Percentiles rank a stretch among this genome's conserved stretches.
Evolutionary conservation across 2,329 filamentous ascomycete species (phyloP).

Genomic region (Akanthomyces lecanii): DNA sequence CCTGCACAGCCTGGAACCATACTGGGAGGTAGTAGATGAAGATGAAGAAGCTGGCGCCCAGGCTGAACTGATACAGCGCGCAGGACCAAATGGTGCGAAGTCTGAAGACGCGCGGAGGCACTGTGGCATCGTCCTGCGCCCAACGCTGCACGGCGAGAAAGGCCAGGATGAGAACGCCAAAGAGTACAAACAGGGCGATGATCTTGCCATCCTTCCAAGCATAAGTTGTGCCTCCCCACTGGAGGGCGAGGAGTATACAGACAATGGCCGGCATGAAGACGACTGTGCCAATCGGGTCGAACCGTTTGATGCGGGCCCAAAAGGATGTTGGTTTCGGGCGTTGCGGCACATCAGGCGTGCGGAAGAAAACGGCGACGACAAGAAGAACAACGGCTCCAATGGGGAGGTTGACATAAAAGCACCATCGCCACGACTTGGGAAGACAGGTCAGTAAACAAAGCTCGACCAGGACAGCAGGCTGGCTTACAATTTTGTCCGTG

Average conservation of each 20-base stretch:
- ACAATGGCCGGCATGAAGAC: slow-evolving; percentile 31
- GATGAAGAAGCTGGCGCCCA: slow-evolving; percentile 19
- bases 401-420: slow-evolving; percentile 30
- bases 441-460: neutral
- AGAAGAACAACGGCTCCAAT: slow-evolving; percentile 21
- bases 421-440: slow-evolving; percentile 27
- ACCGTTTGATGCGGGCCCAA: slow-evolving; percentile 18
- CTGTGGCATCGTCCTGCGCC: slow-evolving; percentile 31
- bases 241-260: slow-evolving; percentile 39
- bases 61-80: neutral
- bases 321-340: slow-evolving; percentile 31
- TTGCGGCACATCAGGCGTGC: slow-evolving; percentile 39
- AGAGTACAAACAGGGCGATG: slow-evolving; percentile 32
- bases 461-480: neutral
- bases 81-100: slow-evolving; percentile 30
- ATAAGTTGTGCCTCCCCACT: too few species aligned
- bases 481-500: slow-evolving; percentile 7
- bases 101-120: slow-evolving; percentile 35
- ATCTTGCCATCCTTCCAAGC: slow-evolving; percentile 19
- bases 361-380: slow-evolving; percentile 26
- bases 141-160: slow-evolving; percentile 35
- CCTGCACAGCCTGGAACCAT: slow-evolving; percentile 45
- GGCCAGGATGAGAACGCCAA: slow-evolving; percentile 29
- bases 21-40: slow-evolving; percentile 39
- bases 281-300: slow-evolving; percentile 23